Evolutionary conservation across 2,329 filamentous ascomycete species (phyloP).

Genomic region (Bretziella fagacearum): DNA sequence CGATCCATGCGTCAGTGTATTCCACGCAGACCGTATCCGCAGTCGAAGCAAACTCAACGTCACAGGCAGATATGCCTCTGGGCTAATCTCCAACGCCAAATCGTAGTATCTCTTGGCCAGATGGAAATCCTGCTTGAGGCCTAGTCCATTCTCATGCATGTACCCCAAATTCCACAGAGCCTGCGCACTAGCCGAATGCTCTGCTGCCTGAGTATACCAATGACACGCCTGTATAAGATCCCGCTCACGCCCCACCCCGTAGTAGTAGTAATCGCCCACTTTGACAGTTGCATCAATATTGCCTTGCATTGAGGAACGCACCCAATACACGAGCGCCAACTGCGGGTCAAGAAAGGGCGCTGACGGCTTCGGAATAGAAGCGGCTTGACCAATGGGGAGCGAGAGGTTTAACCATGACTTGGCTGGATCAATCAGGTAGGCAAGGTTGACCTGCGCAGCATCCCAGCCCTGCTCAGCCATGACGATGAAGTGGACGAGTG

Average conservation of each 20-base stretch:
- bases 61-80: conserved; percentile 86
- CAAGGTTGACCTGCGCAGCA: conserved; percentile 75
- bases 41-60: conserved; percentile 77
- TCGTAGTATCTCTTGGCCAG: conserved; percentile 95
- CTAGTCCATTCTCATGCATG: conserved; percentile 98
- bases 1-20: conserved; percentile 74
- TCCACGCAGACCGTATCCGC: conserved; percentile 78
- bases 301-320: conserved; percentile 75
- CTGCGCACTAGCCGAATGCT: conserved; percentile 82
- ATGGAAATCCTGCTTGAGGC: conserved; percentile 88
- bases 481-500: conserved; percentile 67
- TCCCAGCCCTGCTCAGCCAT: conserved; percentile 89
- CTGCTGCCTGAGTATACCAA: conserved; percentile 83
- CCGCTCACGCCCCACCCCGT: conserved; percentile 54
- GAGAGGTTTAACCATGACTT: conserved; percentile 37
- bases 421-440: conserved; percentile 64
- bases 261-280: conserved; percentile 94
- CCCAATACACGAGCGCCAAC: conserved; percentile 83
- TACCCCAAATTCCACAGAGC: conserved; percentile 94
- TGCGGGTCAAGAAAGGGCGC: conserved; percentile 32
- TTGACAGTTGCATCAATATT: conserved; percentile 93
- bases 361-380: conserved; percentile 11
- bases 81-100: conserved; percentile 74
- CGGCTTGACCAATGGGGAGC: conserved; percentile 25
- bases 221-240: conserved; percentile 76